Base-by-base conservation (phyloP, 2,329 filamentous ascomycete species). In the Monilinia vaccinii-corymbosi region DNA sequence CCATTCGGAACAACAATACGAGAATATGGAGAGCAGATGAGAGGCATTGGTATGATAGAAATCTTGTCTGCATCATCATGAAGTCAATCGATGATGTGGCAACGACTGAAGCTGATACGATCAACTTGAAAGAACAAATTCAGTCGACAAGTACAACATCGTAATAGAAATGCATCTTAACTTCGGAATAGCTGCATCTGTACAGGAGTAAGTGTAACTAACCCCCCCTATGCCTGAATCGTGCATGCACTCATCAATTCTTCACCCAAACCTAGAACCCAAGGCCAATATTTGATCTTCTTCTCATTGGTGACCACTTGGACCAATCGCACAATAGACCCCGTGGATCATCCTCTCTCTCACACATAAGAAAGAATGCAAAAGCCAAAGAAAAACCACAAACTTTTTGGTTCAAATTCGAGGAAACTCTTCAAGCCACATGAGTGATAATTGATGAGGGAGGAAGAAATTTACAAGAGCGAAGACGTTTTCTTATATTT, bases 401-500 rank as follows among this genome's bases (percentile, higher is more conserved):
- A 53, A 59, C 31, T 36, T 14, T 38, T 45, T 28, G 2, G 21
- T 5, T 55, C 48, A 59, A 59, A 46, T 59, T 59, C 31, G 21
- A 45, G 34, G 13, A 18, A 14, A 7, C 46, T 46, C 11, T 6
- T 28, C 4, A 3, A 25, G 23, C 16, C 40, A 16, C 38, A 31
- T 28, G n/a, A 47, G 21, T 11, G 3, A 23, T 46, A 38, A 55
- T 31, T 18, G 31, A 59, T 38, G 23, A 32, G 46, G 23, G 25
- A 46, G 13, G 4, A 10, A 16, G 1, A 14, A 55, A 25, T 40
- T 23, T 5, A 40, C 23, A 10, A n/a, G 50, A 44, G 48, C 48
- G 34, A 45, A 38, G 28, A 28, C 14, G 49, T 45, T 59, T 59
- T 47, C 28, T 59, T 59, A 59, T 59, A 59, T 55, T 59, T 18